Evolutionary conservation across 192 early-diverging fungal species (phyloP).

Genomic region (Globomyces pollinis-pini): DNA sequence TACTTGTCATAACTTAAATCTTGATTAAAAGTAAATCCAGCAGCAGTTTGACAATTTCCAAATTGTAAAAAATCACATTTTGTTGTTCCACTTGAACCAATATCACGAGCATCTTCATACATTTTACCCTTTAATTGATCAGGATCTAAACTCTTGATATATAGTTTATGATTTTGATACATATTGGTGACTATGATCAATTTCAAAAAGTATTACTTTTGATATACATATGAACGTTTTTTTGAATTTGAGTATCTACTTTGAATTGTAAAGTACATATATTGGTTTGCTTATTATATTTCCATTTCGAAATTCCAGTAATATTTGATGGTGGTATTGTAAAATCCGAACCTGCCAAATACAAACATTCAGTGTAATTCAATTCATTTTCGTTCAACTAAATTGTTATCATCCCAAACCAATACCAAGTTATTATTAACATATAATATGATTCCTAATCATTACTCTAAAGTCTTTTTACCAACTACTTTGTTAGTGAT

Average conservation of each 20-base stretch:
- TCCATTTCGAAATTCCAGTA: slow-evolving; percentile 26
- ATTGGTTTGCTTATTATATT: slow-evolving; percentile 33
- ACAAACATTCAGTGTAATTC: slow-evolving; percentile 86
- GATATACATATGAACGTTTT: slow-evolving; percentile 88
- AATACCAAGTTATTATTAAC: background rate
- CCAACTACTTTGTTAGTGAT: no score
- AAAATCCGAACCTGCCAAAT: slow-evolving; percentile 8
- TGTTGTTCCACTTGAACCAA: background rate
- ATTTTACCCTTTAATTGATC: slow-evolving; percentile 71
- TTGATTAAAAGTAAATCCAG: background rate
- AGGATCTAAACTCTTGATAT: slow-evolving; percentile 78
- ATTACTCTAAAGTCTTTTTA: no score
- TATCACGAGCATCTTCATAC: background rate
- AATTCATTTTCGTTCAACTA: slow-evolving; percentile 79
- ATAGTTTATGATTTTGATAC: slow-evolving; percentile 96
- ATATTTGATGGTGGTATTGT: slow-evolving; percentile 1
- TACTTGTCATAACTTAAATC: slow-evolving; percentile 16
- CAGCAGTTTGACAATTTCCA: background rate
- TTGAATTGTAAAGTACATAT: slow-evolving; percentile 65
- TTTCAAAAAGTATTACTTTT: no score
- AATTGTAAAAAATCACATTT: slow-evolving; percentile 3
- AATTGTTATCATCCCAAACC: background rate
- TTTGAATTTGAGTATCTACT: slow-evolving; percentile 54
- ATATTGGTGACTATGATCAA: no score
- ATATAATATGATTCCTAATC: background rate